phyloP scores from a whole-genome alignment of 2,329 filamentous ascomycete genomes.

The Aspergillus eucalypticola region DNA sequence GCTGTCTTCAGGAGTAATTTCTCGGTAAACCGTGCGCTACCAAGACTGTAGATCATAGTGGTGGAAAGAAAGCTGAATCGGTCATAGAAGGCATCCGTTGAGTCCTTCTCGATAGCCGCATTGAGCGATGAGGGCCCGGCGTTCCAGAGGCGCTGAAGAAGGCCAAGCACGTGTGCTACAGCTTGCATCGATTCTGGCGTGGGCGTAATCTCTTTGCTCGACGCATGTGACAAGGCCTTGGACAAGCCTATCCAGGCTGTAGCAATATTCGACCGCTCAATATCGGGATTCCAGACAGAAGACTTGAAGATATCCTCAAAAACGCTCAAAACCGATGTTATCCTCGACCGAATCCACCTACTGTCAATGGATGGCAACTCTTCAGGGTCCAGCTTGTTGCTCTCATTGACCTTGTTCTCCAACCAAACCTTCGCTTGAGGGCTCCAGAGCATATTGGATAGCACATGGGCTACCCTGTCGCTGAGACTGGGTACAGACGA shows the following conservation, averaged over 20 bases:
- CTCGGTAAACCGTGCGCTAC: slow-evolving; percentile 52
- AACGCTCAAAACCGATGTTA: slow-evolving; percentile 63
- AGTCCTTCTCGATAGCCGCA: slow-evolving; percentile 24
- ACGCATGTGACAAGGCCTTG: slow-evolving; percentile 60
- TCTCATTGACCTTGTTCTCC: slow-evolving; percentile 68
- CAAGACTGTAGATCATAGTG: slow-evolving; percentile 53
- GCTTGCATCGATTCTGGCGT: slow-evolving; percentile 80
- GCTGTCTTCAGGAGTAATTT: slow-evolving; percentile 56
- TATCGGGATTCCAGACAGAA: slow-evolving; percentile 51
- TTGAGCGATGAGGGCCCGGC: slow-evolving; percentile 48
- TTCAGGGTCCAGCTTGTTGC: slow-evolving; percentile 60
- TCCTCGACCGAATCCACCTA: slow-evolving; percentile 80
- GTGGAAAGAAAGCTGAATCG: slow-evolving; percentile 55
- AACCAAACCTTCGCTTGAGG: slow-evolving; percentile 65
- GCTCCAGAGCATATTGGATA: slow-evolving; percentile 66
- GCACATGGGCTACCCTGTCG: slow-evolving; percentile 65
- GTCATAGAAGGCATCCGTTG: slow-evolving; percentile 45
- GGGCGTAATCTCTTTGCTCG: slow-evolving; percentile 85
- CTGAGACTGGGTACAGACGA: slow-evolving; percentile 53
- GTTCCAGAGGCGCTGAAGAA: slow-evolving; percentile 71
- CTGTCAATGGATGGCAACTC: slow-evolving; percentile 82
- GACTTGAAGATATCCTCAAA: slow-evolving; percentile 56
- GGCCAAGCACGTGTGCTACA: slow-evolving; percentile 68
- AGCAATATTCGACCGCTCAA: slow-evolving; percentile 49
- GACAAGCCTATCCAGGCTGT: slow-evolving; percentile 63